Conservation (phyloP, 179 eudicot genomes). For the Drosera spatulata region DNA sequence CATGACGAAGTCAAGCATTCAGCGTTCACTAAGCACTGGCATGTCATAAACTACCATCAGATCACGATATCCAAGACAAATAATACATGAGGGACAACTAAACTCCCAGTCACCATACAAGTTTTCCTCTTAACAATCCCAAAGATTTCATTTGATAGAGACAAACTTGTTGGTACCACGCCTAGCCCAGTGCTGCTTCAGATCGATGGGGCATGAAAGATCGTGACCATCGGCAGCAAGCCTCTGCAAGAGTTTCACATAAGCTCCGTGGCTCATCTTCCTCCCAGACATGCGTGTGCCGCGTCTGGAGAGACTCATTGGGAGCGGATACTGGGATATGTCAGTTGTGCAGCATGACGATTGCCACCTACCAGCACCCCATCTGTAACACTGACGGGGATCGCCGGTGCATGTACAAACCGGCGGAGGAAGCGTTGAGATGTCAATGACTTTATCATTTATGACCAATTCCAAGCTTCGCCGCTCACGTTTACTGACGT, state of each 20-base stretch:
- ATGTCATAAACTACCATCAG: conserved; percentile 9
- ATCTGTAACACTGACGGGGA: conserved; percentile 44
- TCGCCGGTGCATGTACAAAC: conserved; percentile 63
- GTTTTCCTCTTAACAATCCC: no score
- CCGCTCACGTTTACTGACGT: conserved; percentile 25
- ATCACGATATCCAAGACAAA: conserved; percentile 1
- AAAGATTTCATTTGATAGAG: conserved; percentile 25
- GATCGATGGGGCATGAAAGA: conserved; percentile 46
- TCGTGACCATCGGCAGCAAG: conserved; percentile 43
- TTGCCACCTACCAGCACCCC: conserved; percentile 73
- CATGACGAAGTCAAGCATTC: conserved; percentile 1
- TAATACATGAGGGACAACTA: not conserved
- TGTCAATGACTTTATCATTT: conserved; percentile 26
- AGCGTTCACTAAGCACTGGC: conserved; percentile 4
- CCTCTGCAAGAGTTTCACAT: conserved; percentile 39
- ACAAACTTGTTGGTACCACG: conserved; percentile 69
- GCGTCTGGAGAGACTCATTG: conserved; percentile 41
- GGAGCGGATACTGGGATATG: conserved; percentile 57
- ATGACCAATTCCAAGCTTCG: conserved; percentile 20
- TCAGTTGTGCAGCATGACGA: conserved; percentile 57
- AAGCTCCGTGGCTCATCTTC: conserved; percentile 66
- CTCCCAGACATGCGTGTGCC: conserved; percentile 44
- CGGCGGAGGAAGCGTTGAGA: conserved; percentile 37
- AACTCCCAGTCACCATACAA: not conserved
- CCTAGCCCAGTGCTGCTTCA: conserved; percentile 64